Evolutionary conservation across 495 filamentous ascomycete species (phyloP).

Genomic region (Penicillium steckii): DNA sequence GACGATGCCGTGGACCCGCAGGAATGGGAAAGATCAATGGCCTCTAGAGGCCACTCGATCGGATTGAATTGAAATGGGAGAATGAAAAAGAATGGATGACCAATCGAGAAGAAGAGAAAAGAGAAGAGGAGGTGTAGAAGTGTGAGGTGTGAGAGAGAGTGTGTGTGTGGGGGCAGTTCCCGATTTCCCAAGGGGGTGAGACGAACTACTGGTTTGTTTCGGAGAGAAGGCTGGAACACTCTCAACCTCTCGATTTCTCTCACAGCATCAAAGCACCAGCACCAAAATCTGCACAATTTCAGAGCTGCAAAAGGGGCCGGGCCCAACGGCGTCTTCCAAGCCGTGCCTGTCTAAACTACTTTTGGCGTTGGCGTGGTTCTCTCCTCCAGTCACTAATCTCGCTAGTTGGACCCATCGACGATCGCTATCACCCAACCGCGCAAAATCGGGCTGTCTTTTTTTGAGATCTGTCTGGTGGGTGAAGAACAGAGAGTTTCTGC

Average conservation of each 20-base stretch:
- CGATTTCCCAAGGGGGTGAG: background rate
- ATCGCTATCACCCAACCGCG: constrained; percentile 27
- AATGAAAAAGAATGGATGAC: constrained; percentile 12
- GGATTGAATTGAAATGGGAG: constrained; percentile 14
- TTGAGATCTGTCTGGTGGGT: background rate
- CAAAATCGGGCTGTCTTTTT: background rate
- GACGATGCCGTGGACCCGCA: constrained; percentile 18
- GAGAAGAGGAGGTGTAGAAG: constrained; percentile 12
- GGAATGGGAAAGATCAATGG: constrained; percentile 21
- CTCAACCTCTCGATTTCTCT: too few species aligned
- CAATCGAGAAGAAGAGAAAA: constrained; percentile 15
- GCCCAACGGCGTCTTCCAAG: background rate
- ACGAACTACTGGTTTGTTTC: constrained; percentile 1
- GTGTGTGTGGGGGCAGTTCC: constrained; percentile 13
- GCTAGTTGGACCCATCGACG: constrained; percentile 16
- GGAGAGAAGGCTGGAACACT: constrained; percentile 1
- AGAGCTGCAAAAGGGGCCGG: background rate
- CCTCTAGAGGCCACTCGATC: constrained; percentile 17
- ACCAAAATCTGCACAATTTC: too few species aligned
- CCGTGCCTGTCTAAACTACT: background rate
- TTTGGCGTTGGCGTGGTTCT: constrained; percentile 11
- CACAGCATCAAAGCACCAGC: too few species aligned
- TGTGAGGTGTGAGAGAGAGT: constrained; percentile 10
- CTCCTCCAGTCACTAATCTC: constrained; percentile 13
- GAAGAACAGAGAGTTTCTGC: background rate